A percentile compares a stretch with the other conserved stretches of the same genome.
phyloP scores from a whole-genome alignment of 768 basidiomycete genomes.

The Macrolepiota albuminosa region DNA sequence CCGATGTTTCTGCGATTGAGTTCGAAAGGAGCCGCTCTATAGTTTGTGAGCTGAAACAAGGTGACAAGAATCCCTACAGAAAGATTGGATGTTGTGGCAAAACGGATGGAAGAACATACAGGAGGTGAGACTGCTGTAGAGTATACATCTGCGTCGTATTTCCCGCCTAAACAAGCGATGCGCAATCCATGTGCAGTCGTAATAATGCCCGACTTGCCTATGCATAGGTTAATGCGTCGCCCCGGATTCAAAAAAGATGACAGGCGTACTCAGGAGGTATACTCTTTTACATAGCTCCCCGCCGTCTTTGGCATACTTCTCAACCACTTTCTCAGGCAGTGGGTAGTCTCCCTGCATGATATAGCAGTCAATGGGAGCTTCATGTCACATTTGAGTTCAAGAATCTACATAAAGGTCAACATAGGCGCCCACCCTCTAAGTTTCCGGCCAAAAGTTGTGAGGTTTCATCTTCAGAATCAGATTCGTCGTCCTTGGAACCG shows the following conservation, averaged over 20 bases:
- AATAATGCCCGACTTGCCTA: slow-evolving; percentile 79
- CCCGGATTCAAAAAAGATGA: neutral
- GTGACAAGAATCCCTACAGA: slow-evolving; percentile 66
- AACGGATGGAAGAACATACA: slow-evolving; percentile 33
- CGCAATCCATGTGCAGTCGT: slow-evolving; percentile 76
- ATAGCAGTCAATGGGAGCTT: slow-evolving; percentile 88
- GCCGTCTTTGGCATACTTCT: slow-evolving; percentile 68
- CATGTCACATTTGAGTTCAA: slow-evolving; percentile 9
- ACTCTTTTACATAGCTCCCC: slow-evolving; percentile 82
- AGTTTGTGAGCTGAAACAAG: slow-evolving; percentile 67
- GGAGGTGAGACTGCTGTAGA: slow-evolving; percentile 56
- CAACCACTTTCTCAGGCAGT: slow-evolving; percentile 67
- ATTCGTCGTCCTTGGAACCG: slow-evolving; percentile 40
- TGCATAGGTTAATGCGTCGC: neutral
- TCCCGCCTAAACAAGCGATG: slow-evolving; percentile 83
- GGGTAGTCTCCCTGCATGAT: slow-evolving; percentile 84
- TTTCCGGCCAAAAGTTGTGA: slow-evolving; percentile 59
- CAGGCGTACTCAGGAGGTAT: slow-evolving; percentile 72
- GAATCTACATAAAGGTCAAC: neutral
- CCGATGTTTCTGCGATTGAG: slow-evolving; percentile 49
- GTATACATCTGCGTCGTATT: slow-evolving; percentile 61
- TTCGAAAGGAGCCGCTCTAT: slow-evolving; percentile 71
- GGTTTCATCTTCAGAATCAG: slow-evolving; percentile 45
- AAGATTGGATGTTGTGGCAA: slow-evolving; percentile 5
- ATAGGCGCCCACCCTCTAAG: slow-evolving; percentile 49